Evolutionary conservation across 208 protist species (phyloP).

Genomic region (Trypanosoma lewisi): DNA sequence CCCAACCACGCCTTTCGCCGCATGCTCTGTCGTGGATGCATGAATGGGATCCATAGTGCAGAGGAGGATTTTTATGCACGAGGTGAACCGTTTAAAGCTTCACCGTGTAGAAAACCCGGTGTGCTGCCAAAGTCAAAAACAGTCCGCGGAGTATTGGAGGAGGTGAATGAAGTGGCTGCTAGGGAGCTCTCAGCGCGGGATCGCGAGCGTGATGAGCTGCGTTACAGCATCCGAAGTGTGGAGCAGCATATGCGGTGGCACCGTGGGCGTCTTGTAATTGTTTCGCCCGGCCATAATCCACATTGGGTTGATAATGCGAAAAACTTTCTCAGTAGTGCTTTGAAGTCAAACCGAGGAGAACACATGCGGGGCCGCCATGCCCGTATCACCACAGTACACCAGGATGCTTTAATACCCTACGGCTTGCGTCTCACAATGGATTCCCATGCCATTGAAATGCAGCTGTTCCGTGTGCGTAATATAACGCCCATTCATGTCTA

Average conservation of each 20-base stretch:
- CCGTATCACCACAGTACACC: slow-evolving; percentile 64
- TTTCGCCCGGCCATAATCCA: slow-evolving; percentile 95
- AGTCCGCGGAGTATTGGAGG: neutral
- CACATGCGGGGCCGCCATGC: slow-evolving; percentile 33
- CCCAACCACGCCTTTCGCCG: slow-evolving; percentile 49
- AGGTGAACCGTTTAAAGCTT: neutral
- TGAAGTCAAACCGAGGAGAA: slow-evolving; percentile 24
- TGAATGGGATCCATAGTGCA: neutral
- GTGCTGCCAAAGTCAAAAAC: neutral
- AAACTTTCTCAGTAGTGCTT: slow-evolving; percentile 49
- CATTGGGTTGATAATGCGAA: slow-evolving; percentile 79
- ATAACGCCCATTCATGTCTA: slow-evolving; percentile 53
- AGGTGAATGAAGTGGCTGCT: neutral
- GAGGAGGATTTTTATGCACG: neutral
- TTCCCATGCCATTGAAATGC: slow-evolving; percentile 53
- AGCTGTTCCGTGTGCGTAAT: slow-evolving; percentile 58
- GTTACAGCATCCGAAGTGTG: slow-evolving; percentile 92
- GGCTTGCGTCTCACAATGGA: slow-evolving; percentile 51
- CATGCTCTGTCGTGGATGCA: slow-evolving; percentile 8
- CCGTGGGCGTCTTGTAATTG: slow-evolving; percentile 86
- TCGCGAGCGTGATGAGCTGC: slow-evolving; percentile 92
- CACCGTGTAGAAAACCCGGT: neutral
- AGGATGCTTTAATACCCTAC: slow-evolving; percentile 62
- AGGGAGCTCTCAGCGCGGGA: slow-evolving; percentile 26
- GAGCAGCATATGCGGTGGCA: slow-evolving; percentile 93